Conservation (phyloP, 2,329 filamentous ascomycete species). For the Fusarium verticillioides region DNA sequence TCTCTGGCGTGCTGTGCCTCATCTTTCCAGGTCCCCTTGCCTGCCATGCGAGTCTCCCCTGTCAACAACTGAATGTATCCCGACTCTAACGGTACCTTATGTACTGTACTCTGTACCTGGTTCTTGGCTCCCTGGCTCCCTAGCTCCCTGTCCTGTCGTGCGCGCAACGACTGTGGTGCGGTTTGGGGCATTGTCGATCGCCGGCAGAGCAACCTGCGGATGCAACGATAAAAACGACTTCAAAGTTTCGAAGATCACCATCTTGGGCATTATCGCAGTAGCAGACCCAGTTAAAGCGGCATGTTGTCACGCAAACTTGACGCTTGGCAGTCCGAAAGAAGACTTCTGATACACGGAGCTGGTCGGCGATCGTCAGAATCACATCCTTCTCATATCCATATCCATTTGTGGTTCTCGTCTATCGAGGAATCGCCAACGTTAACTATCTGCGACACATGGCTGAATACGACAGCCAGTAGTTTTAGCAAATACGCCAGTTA, state of each 20-base stretch:
- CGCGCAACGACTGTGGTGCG: constrained; percentile 17
- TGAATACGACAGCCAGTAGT: constrained; percentile 1
- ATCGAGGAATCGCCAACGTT: not conserved
- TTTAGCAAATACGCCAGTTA: not conserved
- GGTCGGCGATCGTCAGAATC: constrained; percentile 14
- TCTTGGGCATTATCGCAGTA: constrained; percentile 16
- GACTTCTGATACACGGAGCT: constrained; percentile 3
- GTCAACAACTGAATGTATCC: constrained; percentile 15
- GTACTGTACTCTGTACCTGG: not conserved
- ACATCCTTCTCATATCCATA: constrained; percentile 23
- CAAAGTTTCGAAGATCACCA: constrained; percentile 26
- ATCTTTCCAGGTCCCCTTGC: constrained; percentile 31
- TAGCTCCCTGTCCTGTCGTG: constrained; percentile 30
- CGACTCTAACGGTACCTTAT: constrained; percentile 17
- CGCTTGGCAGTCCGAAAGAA: constrained; percentile 5
- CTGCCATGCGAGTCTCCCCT: constrained; percentile 33
- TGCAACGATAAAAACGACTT: constrained; percentile 20
- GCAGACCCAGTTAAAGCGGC: constrained; percentile 3
- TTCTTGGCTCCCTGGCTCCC: constrained; percentile 21
- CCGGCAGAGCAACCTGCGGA: constrained; percentile 18
- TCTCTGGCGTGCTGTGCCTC: constrained; percentile 37
- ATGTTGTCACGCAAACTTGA: constrained; percentile 1
- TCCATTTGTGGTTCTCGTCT: not conserved
- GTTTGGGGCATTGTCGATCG: constrained; percentile 26
- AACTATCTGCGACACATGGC: constrained; percentile 5